A percentile compares a stretch with the other conserved stretches of the same genome.
Evolutionary conservation across 768 basidiomycete genomes (phyloP).

Genomic region (Lyophyllum decastes): DNA sequence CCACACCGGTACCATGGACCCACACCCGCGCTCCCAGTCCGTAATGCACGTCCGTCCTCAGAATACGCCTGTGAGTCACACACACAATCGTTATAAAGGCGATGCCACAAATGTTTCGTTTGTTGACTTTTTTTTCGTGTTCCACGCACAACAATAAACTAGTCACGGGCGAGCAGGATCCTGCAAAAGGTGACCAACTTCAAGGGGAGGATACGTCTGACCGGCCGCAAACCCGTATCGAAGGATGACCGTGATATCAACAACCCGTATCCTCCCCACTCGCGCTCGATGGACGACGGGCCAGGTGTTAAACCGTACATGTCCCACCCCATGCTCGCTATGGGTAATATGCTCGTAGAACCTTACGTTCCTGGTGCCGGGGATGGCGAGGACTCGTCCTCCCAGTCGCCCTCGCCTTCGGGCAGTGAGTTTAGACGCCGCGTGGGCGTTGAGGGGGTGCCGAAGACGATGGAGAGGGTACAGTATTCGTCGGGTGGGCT

Average conservation of each 20-base stretch:
- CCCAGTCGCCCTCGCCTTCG: slow-evolving; percentile 12
- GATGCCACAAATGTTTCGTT: no score
- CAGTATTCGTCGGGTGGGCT: not conserved
- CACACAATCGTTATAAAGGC: no score
- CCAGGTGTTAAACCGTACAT: slow-evolving; percentile 40
- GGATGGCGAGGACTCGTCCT: slow-evolving; percentile 26
- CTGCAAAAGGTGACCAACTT: slow-evolving; percentile 39
- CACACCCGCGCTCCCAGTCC: slow-evolving; percentile 22
- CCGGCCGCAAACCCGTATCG: slow-evolving; percentile 14
- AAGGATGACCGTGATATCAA: slow-evolving; percentile 25
- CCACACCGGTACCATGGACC: slow-evolving; percentile 17
- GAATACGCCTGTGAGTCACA: not conserved
- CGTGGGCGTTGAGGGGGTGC: not conserved
- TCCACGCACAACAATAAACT: no score
- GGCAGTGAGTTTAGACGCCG: slow-evolving; percentile 6
- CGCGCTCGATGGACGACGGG: slow-evolving; percentile 17
- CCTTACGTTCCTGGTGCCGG: slow-evolving; percentile 12
- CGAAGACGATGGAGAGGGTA: not conserved
- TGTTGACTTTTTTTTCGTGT: no score
- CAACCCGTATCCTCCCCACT: slow-evolving; percentile 27
- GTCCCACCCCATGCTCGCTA: slow-evolving; percentile 41
- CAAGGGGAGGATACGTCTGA: slow-evolving; percentile 36
- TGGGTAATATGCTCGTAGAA: slow-evolving; percentile 18
- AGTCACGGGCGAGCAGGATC: slow-evolving; percentile 37
- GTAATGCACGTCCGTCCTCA: slow-evolving; percentile 18